A percentile compares a stretch with the other conserved stretches of the same genome.
Conservation (phyloP, 345 rosid species). For the Salix udensis region DNA sequence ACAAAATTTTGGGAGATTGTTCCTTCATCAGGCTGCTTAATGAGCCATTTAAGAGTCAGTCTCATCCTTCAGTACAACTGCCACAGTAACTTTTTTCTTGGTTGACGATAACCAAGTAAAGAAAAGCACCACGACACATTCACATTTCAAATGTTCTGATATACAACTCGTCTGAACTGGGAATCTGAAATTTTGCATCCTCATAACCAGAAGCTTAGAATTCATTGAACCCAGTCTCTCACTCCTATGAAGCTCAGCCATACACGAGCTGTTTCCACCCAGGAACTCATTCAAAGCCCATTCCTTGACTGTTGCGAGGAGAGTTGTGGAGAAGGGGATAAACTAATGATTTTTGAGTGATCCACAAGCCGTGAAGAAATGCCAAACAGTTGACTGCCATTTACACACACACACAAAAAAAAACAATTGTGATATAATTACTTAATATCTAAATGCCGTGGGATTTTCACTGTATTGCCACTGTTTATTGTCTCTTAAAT, state of each 20-base stretch:
- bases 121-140: slow-evolving; percentile 22
- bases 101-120: slow-evolving; percentile 21
- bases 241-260: slow-evolving; percentile 68
- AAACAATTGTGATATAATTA: no score
- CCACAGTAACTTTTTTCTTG: slow-evolving; percentile 8
- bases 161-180: slow-evolving; percentile 64
- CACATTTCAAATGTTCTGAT: slow-evolving; percentile 72
- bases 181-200: slow-evolving; percentile 56
- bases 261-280: slow-evolving; percentile 48
- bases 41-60: slow-evolving; percentile 22
- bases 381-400: slow-evolving; percentile 24
- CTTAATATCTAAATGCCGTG: no score
- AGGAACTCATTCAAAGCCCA: slow-evolving; percentile 55
- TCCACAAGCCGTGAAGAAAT: slow-evolving; percentile 56
- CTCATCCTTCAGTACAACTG: slow-evolving; percentile 17
- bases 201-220: slow-evolving; percentile 55
- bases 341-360: slow-evolving; percentile 51
- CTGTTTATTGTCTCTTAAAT: no score
- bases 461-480: no score
- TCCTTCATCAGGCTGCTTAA: slow-evolving; percentile 36
- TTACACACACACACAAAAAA: no score
- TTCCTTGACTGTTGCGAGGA: slow-evolving; percentile 58
- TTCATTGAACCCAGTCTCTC: slow-evolving; percentile 61
- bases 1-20: slow-evolving; percentile 19
- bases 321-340: slow-evolving; percentile 45